Evolutionary conservation across 2,329 filamentous ascomycete species (phyloP).

Genomic region (Hyphodiscus sp.): DNA sequence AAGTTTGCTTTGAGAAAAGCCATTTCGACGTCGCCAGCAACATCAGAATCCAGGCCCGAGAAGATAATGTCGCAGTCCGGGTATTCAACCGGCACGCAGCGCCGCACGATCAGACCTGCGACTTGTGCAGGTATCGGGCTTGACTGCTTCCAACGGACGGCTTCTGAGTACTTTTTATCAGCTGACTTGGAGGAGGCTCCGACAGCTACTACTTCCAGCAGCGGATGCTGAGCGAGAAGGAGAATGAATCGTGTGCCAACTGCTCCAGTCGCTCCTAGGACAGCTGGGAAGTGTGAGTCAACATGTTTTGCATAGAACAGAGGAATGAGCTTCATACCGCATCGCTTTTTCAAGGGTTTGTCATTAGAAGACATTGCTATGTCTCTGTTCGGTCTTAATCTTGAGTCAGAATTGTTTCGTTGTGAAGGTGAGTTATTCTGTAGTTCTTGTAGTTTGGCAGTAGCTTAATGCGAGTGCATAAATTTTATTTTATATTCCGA

Average conservation of each 20-base stretch:
- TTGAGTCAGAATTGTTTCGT: too few species aligned
- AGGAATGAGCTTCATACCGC: background rate
- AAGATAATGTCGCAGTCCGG: conserved; percentile 89
- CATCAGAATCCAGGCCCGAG: conserved; percentile 81
- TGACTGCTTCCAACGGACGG: conserved; percentile 91
- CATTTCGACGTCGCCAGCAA: conserved; percentile 88
- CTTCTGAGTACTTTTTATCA: conserved; percentile 91
- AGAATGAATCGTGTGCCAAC: conserved; percentile 95
- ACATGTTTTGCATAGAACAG: background rate
- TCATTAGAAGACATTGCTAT: too few species aligned
- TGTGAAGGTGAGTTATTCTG: too few species aligned
- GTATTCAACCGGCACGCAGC: conserved; percentile 78
- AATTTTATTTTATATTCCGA: too few species aligned
- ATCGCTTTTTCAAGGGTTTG: background rate
- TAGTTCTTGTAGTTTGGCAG: too few species aligned
- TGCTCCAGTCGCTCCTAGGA: conserved; percentile 87
- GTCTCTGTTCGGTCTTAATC: too few species aligned
- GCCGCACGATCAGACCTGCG: conserved; percentile 75
- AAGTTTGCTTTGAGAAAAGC: conserved; percentile 84
- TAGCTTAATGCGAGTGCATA: too few species aligned
- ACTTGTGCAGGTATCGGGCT: conserved; percentile 70
- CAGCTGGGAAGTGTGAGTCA: conserved; percentile 41
- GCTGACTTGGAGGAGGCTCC: conserved; percentile 85
- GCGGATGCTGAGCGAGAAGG: conserved; percentile 79
- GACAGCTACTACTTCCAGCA: conserved; percentile 79